phyloP scores from a whole-genome alignment of 139 green algal species.

The Edaphochlamys debaryana region DNA sequence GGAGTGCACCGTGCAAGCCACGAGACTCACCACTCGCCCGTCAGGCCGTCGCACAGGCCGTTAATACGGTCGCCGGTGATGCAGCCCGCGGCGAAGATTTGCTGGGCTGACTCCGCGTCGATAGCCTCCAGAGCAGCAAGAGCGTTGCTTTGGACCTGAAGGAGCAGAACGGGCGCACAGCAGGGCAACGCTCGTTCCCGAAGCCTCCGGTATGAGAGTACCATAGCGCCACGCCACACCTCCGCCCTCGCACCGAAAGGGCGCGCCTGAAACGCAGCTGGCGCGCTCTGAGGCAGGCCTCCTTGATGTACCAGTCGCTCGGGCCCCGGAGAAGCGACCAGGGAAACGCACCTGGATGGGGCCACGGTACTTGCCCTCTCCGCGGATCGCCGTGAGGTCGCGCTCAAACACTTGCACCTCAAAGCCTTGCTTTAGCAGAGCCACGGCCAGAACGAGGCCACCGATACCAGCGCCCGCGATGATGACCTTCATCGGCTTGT shows the following conservation, averaged over 20 bases:
- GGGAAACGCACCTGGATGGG: conserved; percentile 85
- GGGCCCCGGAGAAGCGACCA: too few species aligned
- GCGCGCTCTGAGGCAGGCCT: too few species aligned
- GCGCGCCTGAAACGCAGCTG: too few species aligned
- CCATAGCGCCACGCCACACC: too few species aligned
- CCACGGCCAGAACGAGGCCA: conserved; percentile 89
- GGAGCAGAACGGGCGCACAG: background rate
- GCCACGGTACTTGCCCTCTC: conserved; percentile 94
- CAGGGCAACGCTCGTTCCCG: background rate
- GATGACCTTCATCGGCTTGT: conserved; percentile 66
- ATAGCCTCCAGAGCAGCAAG: conserved; percentile 89
- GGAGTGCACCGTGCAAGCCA: too few species aligned
- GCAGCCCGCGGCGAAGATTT: conserved; percentile 78
- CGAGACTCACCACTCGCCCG: conserved; percentile 85
- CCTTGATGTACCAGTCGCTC: too few species aligned
- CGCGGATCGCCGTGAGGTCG: conserved; percentile 92
- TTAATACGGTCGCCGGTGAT: conserved; percentile 94
- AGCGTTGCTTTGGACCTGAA: conserved; percentile 90
- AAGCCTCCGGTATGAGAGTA: too few species aligned
- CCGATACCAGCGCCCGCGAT: conserved; percentile 91
- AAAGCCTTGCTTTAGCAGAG: conserved; percentile 86
- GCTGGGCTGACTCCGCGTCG: conserved; percentile 72
- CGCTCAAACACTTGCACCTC: conserved; percentile 88
- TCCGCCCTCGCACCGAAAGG: too few species aligned
- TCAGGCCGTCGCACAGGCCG: conserved; percentile 88